These are phyloP conservation scores for Uronychia setigera DNA, from an alignment of 73 alveolate species.

Conservation along the genomic window DNA sequence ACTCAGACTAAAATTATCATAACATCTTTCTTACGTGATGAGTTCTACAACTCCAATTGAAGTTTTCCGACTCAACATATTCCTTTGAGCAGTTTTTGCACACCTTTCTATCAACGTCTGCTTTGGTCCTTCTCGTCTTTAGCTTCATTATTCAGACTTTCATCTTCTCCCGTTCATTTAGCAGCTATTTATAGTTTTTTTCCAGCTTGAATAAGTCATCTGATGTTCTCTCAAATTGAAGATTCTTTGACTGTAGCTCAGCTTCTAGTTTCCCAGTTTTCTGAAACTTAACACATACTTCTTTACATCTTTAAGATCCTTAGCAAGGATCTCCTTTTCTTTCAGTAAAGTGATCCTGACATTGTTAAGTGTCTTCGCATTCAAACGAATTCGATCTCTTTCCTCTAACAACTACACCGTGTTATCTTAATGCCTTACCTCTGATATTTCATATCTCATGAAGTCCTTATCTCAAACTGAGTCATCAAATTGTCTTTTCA, in stretches of 20 bases:
- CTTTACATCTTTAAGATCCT: slow-evolving; percentile 12
- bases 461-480: background rate
- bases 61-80: slow-evolving; percentile 67
- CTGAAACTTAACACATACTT: no score
- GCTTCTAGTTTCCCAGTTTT: background rate
- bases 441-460: background rate
- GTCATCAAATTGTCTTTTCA: background rate
- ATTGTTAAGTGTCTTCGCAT: slow-evolving; percentile 3
- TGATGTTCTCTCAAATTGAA: background rate
- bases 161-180: slow-evolving; percentile 53
- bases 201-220: slow-evolving; percentile 44
- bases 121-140: slow-evolving; percentile 43
- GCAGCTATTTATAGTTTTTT: slow-evolving; percentile 30
- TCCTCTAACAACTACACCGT: background rate
- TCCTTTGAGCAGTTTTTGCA: slow-evolving; percentile 69
- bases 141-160: slow-evolving; percentile 49
- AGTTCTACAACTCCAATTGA: slow-evolving; percentile 73
- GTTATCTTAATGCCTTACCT: background rate
- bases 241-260: background rate
- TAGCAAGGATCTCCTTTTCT: slow-evolving; percentile 18
- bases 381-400: background rate
- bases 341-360: slow-evolving; percentile 7
- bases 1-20: no score
- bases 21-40: no score
- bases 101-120: slow-evolving; percentile 35